Evolutionary conservation across 108 stramenopile species (phyloP).

Genomic region (Stephanodiscus minutulus): DNA sequence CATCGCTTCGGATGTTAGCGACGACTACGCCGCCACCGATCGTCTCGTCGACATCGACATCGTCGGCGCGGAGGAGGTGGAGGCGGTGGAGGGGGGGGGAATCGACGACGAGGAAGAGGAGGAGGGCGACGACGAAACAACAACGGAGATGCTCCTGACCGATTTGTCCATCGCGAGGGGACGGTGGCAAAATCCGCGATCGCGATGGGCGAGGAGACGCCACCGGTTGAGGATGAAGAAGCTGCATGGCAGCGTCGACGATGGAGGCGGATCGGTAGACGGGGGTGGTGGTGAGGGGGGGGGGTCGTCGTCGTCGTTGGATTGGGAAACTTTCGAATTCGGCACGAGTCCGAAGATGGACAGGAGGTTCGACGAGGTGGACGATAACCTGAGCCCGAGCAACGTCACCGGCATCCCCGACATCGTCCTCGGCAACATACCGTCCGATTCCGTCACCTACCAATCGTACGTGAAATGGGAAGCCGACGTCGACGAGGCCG

Average conservation of each 20-base stretch:
- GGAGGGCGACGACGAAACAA: background rate
- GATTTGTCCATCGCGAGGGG: background rate
- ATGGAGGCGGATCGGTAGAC: slow-evolving; percentile 1
- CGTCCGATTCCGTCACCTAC: slow-evolving; percentile 41
- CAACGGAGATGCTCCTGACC: background rate
- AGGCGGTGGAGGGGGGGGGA: too few species aligned
- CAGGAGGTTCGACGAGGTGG: slow-evolving; percentile 24
- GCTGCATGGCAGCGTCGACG: background rate
- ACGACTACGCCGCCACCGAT: too few species aligned
- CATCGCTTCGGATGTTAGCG: too few species aligned
- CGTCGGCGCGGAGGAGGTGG: too few species aligned
- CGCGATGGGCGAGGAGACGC: slow-evolving; percentile 31
- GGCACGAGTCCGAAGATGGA: slow-evolving; percentile 48
- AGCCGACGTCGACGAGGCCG: slow-evolving; percentile 20
- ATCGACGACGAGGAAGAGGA: too few species aligned
- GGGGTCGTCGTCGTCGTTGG: slow-evolving; percentile 8
- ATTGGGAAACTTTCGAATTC: slow-evolving; percentile 52
- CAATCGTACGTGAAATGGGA: slow-evolving; percentile 41
- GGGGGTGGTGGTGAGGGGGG: background rate
- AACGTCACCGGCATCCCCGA: slow-evolving; percentile 31
- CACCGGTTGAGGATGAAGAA: slow-evolving; percentile 32
- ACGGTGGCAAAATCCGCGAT: slow-evolving; percentile 21
- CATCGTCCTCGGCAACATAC: slow-evolving; percentile 31
- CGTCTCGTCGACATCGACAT: too few species aligned
- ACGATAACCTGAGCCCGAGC: slow-evolving; percentile 10